Conservation (phyloP, 352 stramenopile species). For the Pseudoperonospora humuli region DNA sequence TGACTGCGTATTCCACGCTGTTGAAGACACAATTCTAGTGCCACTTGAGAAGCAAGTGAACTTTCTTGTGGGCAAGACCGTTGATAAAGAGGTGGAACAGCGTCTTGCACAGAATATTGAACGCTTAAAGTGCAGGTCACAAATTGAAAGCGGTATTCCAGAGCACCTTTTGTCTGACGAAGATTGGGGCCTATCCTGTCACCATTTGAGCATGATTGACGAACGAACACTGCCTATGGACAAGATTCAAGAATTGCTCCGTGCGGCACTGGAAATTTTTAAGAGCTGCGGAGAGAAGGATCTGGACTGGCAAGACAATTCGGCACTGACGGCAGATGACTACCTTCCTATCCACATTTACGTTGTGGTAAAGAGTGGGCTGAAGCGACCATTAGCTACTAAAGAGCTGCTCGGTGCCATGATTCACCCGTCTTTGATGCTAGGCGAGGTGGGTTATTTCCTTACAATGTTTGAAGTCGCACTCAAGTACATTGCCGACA, state of each 20-base stretch:
- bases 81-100: slow-evolving; percentile 48
- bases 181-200: slow-evolving; percentile 70
- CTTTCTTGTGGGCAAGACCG: slow-evolving; percentile 57
- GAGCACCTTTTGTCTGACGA: slow-evolving; percentile 69
- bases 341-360: slow-evolving; percentile 85
- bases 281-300: slow-evolving; percentile 72
- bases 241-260: slow-evolving; percentile 77
- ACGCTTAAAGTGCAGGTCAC: slow-evolving; percentile 47
- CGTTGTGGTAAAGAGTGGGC: slow-evolving; percentile 65
- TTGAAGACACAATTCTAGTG: slow-evolving; percentile 75
- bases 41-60: slow-evolving; percentile 65
- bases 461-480: slow-evolving; percentile 86
- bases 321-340: slow-evolving; percentile 69
- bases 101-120: slow-evolving; percentile 57
- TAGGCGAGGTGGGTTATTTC: slow-evolving; percentile 79
- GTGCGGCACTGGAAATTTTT: slow-evolving; percentile 73
- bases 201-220: slow-evolving; percentile 81
- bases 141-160: slow-evolving; percentile 70
- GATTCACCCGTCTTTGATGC: slow-evolving; percentile 79
- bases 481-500: slow-evolving; percentile 82
- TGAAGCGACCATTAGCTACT: slow-evolving; percentile 64
- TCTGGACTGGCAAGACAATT: slow-evolving; percentile 68
- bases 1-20: slow-evolving; percentile 58
- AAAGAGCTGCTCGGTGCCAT: slow-evolving; percentile 75
- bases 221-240: slow-evolving; percentile 59